Percentiles rank a stretch among this genome's conserved stretches.
phyloP scores from a whole-genome alignment of 148 eudicot species.

The Tetragonia tetragonoides region DNA sequence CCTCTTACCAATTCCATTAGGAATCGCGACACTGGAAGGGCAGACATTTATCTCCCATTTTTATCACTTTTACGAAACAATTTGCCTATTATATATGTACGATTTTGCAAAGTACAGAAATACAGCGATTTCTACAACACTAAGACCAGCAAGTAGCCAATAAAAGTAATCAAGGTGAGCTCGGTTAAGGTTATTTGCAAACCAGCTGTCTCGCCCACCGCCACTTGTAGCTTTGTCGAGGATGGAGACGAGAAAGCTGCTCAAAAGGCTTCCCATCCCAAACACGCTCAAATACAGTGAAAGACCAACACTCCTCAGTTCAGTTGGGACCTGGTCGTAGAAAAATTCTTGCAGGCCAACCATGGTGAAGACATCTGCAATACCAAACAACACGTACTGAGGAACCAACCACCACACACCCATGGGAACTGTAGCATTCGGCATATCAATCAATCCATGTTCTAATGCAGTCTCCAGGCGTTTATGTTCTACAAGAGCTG shows the following conservation, averaged over 20 bases:
- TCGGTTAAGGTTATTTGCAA: constrained; percentile 51
- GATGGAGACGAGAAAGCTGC: constrained; percentile 61
- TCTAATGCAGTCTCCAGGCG: constrained; percentile 47
- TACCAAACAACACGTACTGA: constrained; percentile 52
- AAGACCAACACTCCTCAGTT: constrained; percentile 56
- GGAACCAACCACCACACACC: constrained; percentile 72
- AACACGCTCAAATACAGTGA: constrained; percentile 55
- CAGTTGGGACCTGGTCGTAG: constrained; percentile 66
- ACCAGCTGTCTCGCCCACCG: constrained; percentile 49
- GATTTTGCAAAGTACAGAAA: constrained; percentile 38
- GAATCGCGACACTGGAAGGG: no score
- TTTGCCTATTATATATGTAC: constrained; percentile 38
- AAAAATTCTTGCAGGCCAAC: constrained; percentile 74
- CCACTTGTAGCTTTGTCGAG: constrained; percentile 40
- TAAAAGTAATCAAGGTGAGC: constrained; percentile 74
- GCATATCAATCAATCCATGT: constrained; percentile 45
- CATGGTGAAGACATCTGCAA: constrained; percentile 54
- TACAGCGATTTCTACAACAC: constrained; percentile 33
- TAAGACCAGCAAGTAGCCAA: constrained; percentile 47
- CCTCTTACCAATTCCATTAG: background rate
- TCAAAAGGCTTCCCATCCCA: constrained; percentile 62
- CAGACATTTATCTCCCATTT: background rate
- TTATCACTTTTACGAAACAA: background rate
- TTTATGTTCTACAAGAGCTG: constrained; percentile 55
- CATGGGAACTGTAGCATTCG: constrained; percentile 52